Percentiles rank a stretch among this genome's conserved stretches.
These are phyloP conservation scores for Abrus precatorius DNA, from an alignment of 306 rosid genomes.

Conservation along the genomic window DNA sequence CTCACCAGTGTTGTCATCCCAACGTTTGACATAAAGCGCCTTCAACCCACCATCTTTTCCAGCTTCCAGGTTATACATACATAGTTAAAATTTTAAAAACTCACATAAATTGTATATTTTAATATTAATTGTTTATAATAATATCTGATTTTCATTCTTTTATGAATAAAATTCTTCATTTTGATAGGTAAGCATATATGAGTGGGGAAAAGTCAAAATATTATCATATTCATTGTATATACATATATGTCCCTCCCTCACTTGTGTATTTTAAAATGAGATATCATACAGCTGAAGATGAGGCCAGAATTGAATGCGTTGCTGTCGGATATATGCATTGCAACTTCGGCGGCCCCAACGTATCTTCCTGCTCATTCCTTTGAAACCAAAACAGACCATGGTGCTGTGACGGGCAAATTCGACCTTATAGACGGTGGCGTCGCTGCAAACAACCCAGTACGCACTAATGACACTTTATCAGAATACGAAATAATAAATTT, in stretches of 20 bases:
- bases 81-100: no score
- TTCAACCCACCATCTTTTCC: constrained; percentile 72
- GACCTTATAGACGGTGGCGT: constrained; percentile 77
- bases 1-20: constrained; percentile 66
- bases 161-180: no score
- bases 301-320: constrained; percentile 47
- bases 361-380: constrained; percentile 76
- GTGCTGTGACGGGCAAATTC: constrained; percentile 47
- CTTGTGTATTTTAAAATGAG: not conserved
- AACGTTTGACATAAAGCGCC: constrained; percentile 60
- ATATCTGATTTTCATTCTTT: no score
- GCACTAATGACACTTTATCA: no score
- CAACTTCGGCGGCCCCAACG: constrained; percentile 85
- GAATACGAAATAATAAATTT: no score
- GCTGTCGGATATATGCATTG: constrained; percentile 68
- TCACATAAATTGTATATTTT: not conserved
- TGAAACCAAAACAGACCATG: constrained; percentile 46
- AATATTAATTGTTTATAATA: no score
- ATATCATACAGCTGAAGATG: constrained; percentile 47
- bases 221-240: no score
- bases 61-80: constrained; percentile 58
- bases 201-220: no score
- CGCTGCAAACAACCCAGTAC: constrained; percentile 75
- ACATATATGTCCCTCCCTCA: no score
- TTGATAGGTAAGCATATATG: no score